These are phyloP conservation scores for Penicillium simplicissimum DNA, from an alignment of 495 filamentous ascomycete genomes.

Conservation along the genomic window DNA sequence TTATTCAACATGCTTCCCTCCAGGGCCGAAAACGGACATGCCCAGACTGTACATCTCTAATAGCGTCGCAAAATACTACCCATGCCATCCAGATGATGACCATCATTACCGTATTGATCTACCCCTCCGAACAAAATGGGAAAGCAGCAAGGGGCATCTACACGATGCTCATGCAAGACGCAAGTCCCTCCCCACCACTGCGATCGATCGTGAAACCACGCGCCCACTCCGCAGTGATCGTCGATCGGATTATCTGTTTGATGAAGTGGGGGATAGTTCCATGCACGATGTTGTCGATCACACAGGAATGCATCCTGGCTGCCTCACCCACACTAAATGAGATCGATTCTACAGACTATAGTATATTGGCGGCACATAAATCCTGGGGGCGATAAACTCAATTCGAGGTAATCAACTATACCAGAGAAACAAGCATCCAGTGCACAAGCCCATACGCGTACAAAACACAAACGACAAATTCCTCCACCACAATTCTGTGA, in stretches of 20 bases:
- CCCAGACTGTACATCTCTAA: background rate
- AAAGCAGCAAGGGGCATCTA: background rate
- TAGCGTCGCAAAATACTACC: background rate
- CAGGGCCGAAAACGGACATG: constrained; percentile 1
- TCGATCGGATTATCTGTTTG: background rate
- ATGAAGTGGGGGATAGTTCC: background rate
- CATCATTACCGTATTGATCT: background rate
- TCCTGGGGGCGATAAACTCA: background rate
- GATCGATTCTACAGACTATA: background rate
- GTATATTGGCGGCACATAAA: background rate
- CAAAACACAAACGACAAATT: background rate
- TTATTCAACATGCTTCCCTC: background rate
- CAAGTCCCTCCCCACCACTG: background rate
- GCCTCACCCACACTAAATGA: background rate
- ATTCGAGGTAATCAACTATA: constrained; percentile 7
- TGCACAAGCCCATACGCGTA: constrained; percentile 2
- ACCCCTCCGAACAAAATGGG: background rate
- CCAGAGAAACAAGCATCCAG: constrained; percentile 7
- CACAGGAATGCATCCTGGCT: background rate
- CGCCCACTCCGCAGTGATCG: constrained; percentile 5
- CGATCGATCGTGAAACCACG: background rate
- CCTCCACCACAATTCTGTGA: background rate
- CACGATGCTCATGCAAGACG: background rate
- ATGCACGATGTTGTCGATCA: background rate
- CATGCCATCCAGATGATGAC: background rate